These are phyloP conservation scores for Candida morakotiae DNA, from an alignment of 805 yeast genomes.

Conservation along the genomic window DNA sequence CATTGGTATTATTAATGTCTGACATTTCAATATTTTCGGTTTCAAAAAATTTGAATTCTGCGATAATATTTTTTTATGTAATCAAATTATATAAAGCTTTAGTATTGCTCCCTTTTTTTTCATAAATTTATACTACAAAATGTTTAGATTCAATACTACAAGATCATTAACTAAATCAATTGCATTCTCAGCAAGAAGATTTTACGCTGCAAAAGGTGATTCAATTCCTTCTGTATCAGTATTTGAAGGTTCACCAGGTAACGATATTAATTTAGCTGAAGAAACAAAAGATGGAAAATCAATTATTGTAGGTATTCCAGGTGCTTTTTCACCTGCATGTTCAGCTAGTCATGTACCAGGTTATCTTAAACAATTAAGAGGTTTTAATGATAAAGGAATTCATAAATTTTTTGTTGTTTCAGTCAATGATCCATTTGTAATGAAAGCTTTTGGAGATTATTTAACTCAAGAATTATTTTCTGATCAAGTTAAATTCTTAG, in stretches of 20 bases:
- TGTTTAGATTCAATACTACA: constrained; percentile 4
- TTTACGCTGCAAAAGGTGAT: constrained; percentile 45
- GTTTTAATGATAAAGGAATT: constrained; percentile 66
- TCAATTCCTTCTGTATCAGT: constrained; percentile 54
- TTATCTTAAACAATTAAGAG: constrained; percentile 48
- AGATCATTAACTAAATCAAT: constrained; percentile 6
- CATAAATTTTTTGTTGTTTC: constrained; percentile 60
- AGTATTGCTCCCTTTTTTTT: background rate
- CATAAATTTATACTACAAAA: no score
- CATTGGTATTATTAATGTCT: no score
- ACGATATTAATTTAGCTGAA: constrained; percentile 52
- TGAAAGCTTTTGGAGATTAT: constrained; percentile 68
- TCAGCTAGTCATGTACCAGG: constrained; percentile 71
- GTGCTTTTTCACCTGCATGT: constrained; percentile 83
- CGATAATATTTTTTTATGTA: no score
- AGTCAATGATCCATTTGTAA: constrained; percentile 85
- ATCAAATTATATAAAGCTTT: background rate
- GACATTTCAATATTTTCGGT: no score
- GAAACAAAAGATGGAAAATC: constrained; percentile 33
- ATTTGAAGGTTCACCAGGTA: constrained; percentile 63
- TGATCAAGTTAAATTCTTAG: constrained; percentile 53
- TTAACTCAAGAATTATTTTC: constrained; percentile 19
- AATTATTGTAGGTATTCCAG: constrained; percentile 39
- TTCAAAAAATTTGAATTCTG: no score
- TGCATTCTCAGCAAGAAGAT: constrained; percentile 6